Percentiles rank a stretch among this genome's conserved stretches.
Conservation (phyloP, 371 early-diverging fungal genomes). For the Syncephalis fuscata region DNA sequence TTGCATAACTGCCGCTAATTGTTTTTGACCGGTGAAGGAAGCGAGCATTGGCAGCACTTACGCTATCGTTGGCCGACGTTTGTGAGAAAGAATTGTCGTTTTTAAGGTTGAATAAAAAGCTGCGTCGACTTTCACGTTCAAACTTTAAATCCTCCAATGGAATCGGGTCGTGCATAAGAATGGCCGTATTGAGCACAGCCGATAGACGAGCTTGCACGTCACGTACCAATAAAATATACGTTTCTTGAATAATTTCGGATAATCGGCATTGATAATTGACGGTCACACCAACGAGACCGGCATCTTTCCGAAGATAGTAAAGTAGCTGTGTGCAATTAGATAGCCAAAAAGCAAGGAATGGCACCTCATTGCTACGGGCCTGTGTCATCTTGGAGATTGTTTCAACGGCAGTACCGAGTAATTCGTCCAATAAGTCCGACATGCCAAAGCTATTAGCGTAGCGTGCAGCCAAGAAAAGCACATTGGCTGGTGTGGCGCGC, state of each 20-base stretch:
- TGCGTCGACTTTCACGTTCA: conserved; percentile 30
- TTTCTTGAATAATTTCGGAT: conserved; percentile 44
- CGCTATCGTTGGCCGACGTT: conserved; percentile 2
- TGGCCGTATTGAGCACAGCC: conserved; percentile 33
- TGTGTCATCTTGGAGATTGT: conserved; percentile 38
- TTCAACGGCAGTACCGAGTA: conserved; percentile 38
- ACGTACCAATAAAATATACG: conserved; percentile 33
- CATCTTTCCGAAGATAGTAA: conserved; percentile 64
- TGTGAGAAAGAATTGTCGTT: neutral
- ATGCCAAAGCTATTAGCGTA: conserved; percentile 70
- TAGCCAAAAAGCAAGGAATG: conserved; percentile 59
- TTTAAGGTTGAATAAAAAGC: conserved; percentile 10
- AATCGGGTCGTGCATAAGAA: conserved; percentile 58
- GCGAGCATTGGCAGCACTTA: conserved; percentile 9
- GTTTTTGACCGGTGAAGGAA: conserved; percentile 1
- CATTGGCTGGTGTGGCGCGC: conserved; percentile 60
- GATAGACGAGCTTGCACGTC: conserved; percentile 37
- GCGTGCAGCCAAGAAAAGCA: conserved; percentile 70
- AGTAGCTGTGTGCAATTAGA: conserved; percentile 57
- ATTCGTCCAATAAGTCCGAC: conserved; percentile 43
- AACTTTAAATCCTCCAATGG: conserved; percentile 43
- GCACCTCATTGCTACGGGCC: conserved; percentile 26
- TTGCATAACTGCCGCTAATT: conserved; percentile 4
- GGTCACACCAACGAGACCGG: conserved; percentile 41
- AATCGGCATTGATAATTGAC: conserved; percentile 35